Evolutionary conservation across 345 rosid genomes (phyloP).

Genomic region (Streptanthus diversifolius): DNA sequence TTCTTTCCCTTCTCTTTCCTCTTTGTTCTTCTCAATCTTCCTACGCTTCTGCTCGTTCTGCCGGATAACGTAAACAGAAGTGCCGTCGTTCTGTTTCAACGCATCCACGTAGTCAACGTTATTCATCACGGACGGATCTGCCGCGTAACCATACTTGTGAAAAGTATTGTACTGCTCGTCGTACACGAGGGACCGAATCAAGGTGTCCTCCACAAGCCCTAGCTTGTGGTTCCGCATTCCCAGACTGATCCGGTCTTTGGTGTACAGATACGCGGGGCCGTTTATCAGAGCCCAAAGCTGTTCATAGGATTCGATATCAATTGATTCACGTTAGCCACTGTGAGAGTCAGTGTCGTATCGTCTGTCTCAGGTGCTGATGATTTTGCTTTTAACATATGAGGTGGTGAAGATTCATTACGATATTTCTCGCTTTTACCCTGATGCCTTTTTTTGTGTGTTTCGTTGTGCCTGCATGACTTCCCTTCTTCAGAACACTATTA

Average conservation of each 20-base stretch:
- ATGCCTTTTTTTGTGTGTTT: too few species aligned
- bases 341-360: slow-evolving; percentile 78
- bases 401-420: slow-evolving; percentile 86
- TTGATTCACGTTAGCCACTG: slow-evolving; percentile 57
- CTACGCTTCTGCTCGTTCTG: slow-evolving; percentile 81
- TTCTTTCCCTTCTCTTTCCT: slow-evolving; percentile 35
- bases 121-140: slow-evolving; percentile 77
- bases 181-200: slow-evolving; percentile 72
- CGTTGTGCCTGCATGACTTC: too few species aligned
- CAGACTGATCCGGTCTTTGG: slow-evolving; percentile 83
- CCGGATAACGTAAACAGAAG: slow-evolving; percentile 73
- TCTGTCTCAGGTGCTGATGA: slow-evolving; percentile 89
- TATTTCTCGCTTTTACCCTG: too few species aligned
- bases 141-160: slow-evolving; percentile 80
- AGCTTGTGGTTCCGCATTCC: slow-evolving; percentile 98
- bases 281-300: slow-evolving; percentile 89
- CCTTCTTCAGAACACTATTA: too few species aligned
- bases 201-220: slow-evolving; percentile 90
- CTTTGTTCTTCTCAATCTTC: slow-evolving; percentile 58
- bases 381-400: slow-evolving; percentile 62
- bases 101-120: slow-evolving; percentile 74
- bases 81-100: slow-evolving; percentile 53
- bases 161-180: slow-evolving; percentile 95
- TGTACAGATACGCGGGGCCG: slow-evolving; percentile 89
- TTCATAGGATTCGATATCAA: slow-evolving; percentile 65